Evolutionary conservation across 331 rosid genomes (phyloP).

Genomic region (Telfairia occidentalis): DNA sequence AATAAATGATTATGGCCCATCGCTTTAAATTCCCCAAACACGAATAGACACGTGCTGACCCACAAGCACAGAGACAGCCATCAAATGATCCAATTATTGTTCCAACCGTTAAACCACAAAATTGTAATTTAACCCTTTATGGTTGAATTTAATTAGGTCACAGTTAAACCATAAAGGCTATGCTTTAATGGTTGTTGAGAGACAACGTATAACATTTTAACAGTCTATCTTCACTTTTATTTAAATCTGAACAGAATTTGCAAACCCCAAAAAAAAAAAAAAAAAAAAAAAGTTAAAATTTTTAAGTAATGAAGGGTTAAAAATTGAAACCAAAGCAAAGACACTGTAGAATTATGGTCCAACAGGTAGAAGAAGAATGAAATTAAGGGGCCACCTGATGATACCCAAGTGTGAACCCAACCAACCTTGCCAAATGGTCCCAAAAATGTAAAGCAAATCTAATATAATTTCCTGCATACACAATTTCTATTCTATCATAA

Average conservation of each 20-base stretch:
- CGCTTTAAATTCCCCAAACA: not conserved
- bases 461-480: not conserved
- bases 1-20: not conserved
- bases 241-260: too few relatives aligned
- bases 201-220: too few relatives aligned
- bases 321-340: too few relatives aligned
- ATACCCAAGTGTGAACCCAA: not conserved
- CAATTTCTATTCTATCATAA: not conserved
- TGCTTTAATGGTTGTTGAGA: too few relatives aligned
- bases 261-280: too few relatives aligned
- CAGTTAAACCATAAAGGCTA: too few relatives aligned
- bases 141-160: not conserved
- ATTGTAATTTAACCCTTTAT: not conserved
- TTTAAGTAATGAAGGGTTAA: too few relatives aligned
- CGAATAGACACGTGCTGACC: not conserved
- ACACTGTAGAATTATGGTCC: too few relatives aligned
- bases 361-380: too few relatives aligned
- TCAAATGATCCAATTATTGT: not conserved
- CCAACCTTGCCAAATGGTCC: not conserved
- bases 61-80: not conserved
- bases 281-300: too few relatives aligned
- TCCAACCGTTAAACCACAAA: not conserved
- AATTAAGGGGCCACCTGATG: too few relatives aligned
- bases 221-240: too few relatives aligned
- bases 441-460: not conserved